Percentiles rank a stretch among this genome's conserved stretches.
Conservation (phyloP, 73 alveolate genomes). For the Uronychia binucleata region DNA sequence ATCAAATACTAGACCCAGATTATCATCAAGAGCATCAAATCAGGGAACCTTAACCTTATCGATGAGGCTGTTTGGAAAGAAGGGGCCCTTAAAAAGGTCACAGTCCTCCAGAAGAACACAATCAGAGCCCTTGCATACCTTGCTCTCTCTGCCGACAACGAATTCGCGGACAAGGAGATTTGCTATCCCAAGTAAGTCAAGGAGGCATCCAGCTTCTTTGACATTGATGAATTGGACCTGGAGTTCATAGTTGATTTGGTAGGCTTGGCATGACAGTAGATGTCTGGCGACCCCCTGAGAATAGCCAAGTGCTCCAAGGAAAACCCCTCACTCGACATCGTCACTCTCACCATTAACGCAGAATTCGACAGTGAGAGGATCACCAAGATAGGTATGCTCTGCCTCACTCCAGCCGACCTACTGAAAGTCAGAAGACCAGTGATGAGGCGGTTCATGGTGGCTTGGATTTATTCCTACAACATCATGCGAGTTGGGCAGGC, state of each 20-base stretch:
- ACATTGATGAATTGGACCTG: slow-evolving; percentile 9
- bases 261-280: too few species aligned
- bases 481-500: not conserved
- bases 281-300: slow-evolving; percentile 21
- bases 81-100: not conserved
- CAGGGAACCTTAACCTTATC: not conserved
- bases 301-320: not conserved
- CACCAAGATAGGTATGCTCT: not conserved
- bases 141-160: too few species aligned
- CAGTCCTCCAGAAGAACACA: not conserved
- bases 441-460: slow-evolving; percentile 1
- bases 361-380: slow-evolving; percentile 16
- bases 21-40: not conserved
- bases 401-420: not conserved
- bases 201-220: not conserved
- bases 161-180: too few species aligned
- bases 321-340: not conserved
- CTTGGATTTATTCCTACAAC: slow-evolving; percentile 11
- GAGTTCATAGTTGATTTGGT: slow-evolving; percentile 8
- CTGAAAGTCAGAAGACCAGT: not conserved
- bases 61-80: not conserved
- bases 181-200: too few species aligned
- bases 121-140: too few species aligned
- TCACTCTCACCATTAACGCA: not conserved
- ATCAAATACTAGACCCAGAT: not conserved